phyloP scores from a whole-genome alignment of 2,329 filamentous ascomycete species.

The Gnomoniopsis smithogilvyi region DNA sequence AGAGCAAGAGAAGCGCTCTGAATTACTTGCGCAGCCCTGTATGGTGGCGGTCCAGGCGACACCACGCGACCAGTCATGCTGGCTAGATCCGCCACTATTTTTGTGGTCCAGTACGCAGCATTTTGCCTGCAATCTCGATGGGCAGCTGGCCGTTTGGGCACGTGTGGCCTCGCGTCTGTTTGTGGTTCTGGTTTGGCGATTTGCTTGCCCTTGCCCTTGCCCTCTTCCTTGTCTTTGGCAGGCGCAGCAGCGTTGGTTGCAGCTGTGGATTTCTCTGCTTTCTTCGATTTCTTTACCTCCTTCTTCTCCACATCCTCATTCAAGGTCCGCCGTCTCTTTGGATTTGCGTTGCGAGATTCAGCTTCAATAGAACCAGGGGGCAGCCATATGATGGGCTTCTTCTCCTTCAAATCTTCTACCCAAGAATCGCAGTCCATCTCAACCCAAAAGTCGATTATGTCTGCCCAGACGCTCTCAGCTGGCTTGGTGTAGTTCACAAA shows the following conservation, averaged over 20 bases:
- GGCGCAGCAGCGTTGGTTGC: constrained; percentile 9
- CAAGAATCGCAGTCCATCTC: constrained; percentile 74
- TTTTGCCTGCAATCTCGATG: constrained; percentile 44
- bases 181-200: constrained; percentile 18
- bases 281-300: constrained; percentile 24
- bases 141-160: constrained; percentile 36
- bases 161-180: constrained; percentile 26
- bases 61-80: constrained; percentile 29
- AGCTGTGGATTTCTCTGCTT: constrained; percentile 29
- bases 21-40: not conserved
- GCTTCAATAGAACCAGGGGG: constrained; percentile 42
- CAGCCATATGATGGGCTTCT: constrained; percentile 59
- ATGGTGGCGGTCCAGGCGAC: not conserved
- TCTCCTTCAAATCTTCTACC: constrained; percentile 60
- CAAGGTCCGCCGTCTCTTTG: constrained; percentile 28
- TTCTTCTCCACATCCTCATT: constrained; percentile 26
- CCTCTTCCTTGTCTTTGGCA: constrained; percentile 1
- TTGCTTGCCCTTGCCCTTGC: constrained; percentile 20
- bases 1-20: not conserved
- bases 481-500: constrained; percentile 74
- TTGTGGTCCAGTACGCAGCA: constrained; percentile 41
- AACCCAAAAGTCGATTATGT: constrained; percentile 71
- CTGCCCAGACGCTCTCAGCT: constrained; percentile 68
- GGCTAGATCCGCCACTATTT: constrained; percentile 38
- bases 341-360: constrained; percentile 32